Percentiles rank a stretch among this genome's conserved stretches.
Evolutionary conservation across 2,329 filamentous ascomycete species (phyloP).

Genomic region (Colletotrichum euphorbiae): DNA sequence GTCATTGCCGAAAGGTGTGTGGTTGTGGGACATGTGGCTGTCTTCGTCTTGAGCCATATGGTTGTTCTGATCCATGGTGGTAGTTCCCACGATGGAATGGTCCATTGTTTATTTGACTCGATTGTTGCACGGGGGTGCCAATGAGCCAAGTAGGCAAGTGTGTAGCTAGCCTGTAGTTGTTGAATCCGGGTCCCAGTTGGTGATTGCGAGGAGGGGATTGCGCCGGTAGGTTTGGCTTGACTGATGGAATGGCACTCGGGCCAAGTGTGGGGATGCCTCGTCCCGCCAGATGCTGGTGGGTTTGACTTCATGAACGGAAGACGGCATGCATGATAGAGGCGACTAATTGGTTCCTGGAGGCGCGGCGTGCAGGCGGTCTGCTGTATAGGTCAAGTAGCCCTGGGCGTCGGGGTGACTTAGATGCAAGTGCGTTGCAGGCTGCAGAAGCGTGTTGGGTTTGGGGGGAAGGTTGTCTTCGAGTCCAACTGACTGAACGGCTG

Average conservation of each 20-base stretch:
- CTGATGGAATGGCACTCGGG: conserved; percentile 40
- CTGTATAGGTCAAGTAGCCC: conserved; percentile 49
- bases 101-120: conserved; percentile 53
- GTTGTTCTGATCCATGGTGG: conserved; percentile 59
- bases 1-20: conserved; percentile 56
- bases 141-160: conserved; percentile 12
- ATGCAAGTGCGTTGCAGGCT: conserved; percentile 40
- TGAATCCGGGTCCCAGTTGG: conserved; percentile 31
- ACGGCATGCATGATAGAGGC: conserved; percentile 61
- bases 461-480: conserved; percentile 41
- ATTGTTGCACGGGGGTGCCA: not conserved
- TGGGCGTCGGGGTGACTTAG: conserved; percentile 47
- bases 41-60: conserved; percentile 56
- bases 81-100: conserved; percentile 57
- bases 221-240: conserved; percentile 31
- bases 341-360: conserved; percentile 53
- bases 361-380: conserved; percentile 48
- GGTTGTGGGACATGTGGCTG: conserved; percentile 49
- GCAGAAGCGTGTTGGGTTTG: conserved; percentile 42
- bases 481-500: conserved; percentile 14
- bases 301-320: conserved; percentile 57
- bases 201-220: conserved; percentile 33
- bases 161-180: conserved; percentile 20
- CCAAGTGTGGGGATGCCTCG: conserved; percentile 46
- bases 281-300: conserved; percentile 48